phyloP scores from a whole-genome alignment of 345 rosid species.

The Populus alba region DNA sequence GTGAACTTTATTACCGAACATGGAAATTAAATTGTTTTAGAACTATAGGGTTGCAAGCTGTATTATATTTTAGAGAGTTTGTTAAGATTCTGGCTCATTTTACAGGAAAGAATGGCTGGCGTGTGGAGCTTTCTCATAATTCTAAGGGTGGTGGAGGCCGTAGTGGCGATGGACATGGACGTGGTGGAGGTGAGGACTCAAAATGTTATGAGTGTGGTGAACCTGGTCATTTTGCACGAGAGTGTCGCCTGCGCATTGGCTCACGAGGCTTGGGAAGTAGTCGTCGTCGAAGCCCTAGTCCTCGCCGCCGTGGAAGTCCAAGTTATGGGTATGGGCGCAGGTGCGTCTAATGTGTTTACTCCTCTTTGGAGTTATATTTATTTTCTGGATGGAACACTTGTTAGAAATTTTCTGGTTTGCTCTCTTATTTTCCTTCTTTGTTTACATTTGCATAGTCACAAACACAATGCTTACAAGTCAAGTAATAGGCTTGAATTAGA shows the following conservation, averaged over 20 bases:
- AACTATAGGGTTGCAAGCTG: too few species aligned
- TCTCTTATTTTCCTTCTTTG: neutral
- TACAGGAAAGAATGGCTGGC: constrained; percentile 79
- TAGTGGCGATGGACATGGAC: constrained; percentile 60
- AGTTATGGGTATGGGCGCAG: constrained; percentile 62
- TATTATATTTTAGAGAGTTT: neutral
- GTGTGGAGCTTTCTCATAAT: constrained; percentile 78
- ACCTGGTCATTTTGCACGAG: constrained; percentile 82
- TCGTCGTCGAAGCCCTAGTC: constrained; percentile 72
- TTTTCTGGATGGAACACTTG: too few species aligned
- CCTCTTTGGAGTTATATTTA: too few species aligned
- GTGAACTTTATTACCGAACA: too few species aligned
- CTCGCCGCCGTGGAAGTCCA: constrained; percentile 62
- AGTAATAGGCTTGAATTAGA: neutral
- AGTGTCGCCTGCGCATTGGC: constrained; percentile 54
- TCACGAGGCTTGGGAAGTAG: constrained; percentile 59
- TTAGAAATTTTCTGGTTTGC: neutral
- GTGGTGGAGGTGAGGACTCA: constrained; percentile 50
- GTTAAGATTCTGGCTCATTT: constrained; percentile 1
- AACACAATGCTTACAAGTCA: neutral
- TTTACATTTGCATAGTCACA: neutral
- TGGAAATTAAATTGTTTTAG: too few species aligned
- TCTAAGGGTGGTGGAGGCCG: constrained; percentile 63
- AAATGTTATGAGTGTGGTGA: constrained; percentile 88
- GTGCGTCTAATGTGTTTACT: constrained; percentile 30